Evolutionary conservation across 169 alveolate species (phyloP).

Genomic region (Eimeria sp.): DNA sequence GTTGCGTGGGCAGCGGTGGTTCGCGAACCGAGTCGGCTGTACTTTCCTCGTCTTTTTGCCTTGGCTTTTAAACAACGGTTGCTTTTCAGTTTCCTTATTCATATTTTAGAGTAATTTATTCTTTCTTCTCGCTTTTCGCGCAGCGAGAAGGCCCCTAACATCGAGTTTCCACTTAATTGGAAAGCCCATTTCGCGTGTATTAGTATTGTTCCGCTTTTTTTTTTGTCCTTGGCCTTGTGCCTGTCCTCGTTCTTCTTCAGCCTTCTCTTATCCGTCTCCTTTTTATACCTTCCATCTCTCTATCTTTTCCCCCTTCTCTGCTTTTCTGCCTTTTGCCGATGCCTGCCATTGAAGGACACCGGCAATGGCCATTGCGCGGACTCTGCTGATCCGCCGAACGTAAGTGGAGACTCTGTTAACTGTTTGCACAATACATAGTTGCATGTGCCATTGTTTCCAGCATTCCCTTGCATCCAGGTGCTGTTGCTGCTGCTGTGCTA

Average conservation of each 20-base stretch:
- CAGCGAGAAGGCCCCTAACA: neutral
- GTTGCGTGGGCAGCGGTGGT: neutral
- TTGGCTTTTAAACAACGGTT: neutral
- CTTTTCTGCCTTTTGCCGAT: neutral
- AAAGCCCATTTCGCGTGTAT: too few species aligned
- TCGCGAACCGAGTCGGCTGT: neutral
- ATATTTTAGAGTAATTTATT: too few species aligned
- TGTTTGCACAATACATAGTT: neutral
- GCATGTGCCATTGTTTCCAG: neutral
- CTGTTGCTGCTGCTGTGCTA: neutral
- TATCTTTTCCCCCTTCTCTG: too few species aligned
- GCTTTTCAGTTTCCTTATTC: neutral
- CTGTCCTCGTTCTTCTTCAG: neutral
- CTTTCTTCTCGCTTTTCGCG: neutral
- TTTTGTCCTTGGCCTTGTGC: neutral
- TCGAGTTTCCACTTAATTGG: neutral
- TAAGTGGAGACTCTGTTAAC: neutral
- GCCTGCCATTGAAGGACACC: neutral
- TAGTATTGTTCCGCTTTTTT: neutral
- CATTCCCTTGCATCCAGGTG: neutral
- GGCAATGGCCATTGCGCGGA: conserved; percentile 41
- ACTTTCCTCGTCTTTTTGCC: neutral
- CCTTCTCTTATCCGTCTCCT: neutral
- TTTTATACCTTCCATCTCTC: too few species aligned
- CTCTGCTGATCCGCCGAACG: conserved; percentile 55